Evolutionary conservation across 1,284 basidiomycete genomes (phyloP).

Genomic region (Leccinum fuscescens): DNA sequence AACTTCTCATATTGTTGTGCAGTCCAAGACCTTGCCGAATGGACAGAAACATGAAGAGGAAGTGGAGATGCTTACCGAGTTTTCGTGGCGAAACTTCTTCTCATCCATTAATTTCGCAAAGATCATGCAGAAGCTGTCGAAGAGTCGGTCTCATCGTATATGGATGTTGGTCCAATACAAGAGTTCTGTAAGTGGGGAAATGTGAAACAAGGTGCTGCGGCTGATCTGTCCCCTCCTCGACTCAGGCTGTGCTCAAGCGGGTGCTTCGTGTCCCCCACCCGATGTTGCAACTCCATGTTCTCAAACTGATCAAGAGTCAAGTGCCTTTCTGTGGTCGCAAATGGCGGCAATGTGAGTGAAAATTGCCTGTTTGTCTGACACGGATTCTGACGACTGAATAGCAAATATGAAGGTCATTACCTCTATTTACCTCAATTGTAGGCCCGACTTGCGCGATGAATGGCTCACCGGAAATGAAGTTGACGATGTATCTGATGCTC

Average conservation of each 20-base stretch:
- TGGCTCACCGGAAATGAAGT: slow-evolving; percentile 95
- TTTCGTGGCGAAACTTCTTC: slow-evolving; percentile 98
- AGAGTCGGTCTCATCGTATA: slow-evolving; percentile 91
- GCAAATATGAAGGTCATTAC: slow-evolving; percentile 99
- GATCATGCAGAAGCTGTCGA: slow-evolving; percentile 97
- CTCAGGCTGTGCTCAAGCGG: slow-evolving; percentile 89
- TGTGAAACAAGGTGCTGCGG: neutral
- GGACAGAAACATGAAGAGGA: slow-evolving; percentile 79
- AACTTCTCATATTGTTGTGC: slow-evolving; percentile 54
- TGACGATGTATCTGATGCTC: slow-evolving; percentile 85
- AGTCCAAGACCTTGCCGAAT: slow-evolving; percentile 59
- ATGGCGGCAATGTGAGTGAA: slow-evolving; percentile 87
- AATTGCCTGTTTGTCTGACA: neutral
- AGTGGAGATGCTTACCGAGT: slow-evolving; percentile 88
- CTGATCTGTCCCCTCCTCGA: slow-evolving; percentile 14
- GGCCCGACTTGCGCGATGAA: slow-evolving; percentile 95
- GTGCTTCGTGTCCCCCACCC: slow-evolving; percentile 93
- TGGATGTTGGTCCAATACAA: slow-evolving; percentile 98
- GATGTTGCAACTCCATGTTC: slow-evolving; percentile 91
- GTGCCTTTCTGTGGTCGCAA: slow-evolving; percentile 98
- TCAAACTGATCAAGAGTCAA: slow-evolving; percentile 98
- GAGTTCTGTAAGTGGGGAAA: slow-evolving; percentile 70
- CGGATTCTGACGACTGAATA: slow-evolving; percentile 35
- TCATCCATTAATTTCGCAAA: slow-evolving; percentile 97
- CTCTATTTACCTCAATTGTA: slow-evolving; percentile 94